Conservation (phyloP, 2,329 filamentous ascomycete species). For the Magnaporthiopsis poae region DNA sequence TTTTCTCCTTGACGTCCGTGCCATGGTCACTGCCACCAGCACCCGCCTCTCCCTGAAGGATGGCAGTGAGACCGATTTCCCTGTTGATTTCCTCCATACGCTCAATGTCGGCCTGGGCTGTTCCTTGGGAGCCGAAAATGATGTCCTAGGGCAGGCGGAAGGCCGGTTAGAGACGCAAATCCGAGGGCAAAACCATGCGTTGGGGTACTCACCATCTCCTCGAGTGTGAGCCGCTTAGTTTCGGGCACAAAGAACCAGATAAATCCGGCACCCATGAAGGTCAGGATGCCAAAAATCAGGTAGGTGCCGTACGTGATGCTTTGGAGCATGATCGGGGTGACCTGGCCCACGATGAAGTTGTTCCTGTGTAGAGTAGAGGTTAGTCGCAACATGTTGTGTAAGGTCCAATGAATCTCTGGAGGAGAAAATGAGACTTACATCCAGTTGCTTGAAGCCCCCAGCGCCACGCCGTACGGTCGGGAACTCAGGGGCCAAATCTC, state of each 20-base stretch:
- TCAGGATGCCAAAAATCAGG: slow-evolving; percentile 59
- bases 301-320: slow-evolving; percentile 61
- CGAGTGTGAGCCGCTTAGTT: slow-evolving; percentile 53
- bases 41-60: slow-evolving; percentile 19
- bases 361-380: slow-evolving; percentile 25
- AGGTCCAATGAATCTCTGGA: neutral
- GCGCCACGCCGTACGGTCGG: slow-evolving; percentile 59
- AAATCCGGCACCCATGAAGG: slow-evolving; percentile 49
- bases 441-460: slow-evolving; percentile 58
- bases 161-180: neutral
- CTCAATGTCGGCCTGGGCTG: slow-evolving; percentile 55
- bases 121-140: slow-evolving; percentile 57
- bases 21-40: neutral
- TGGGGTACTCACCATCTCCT: slow-evolving; percentile 44
- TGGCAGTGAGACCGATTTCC: slow-evolving; percentile 53
- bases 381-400: neutral
- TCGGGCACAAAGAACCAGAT: slow-evolving; percentile 57
- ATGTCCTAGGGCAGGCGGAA: slow-evolving; percentile 37
- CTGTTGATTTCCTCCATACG: slow-evolving; percentile 64
- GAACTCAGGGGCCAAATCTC: slow-evolving; percentile 66
- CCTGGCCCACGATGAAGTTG: slow-evolving; percentile 56
- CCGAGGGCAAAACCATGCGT: neutral
- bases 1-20: neutral
- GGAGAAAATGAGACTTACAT: slow-evolving; percentile 31
- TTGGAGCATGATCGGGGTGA: slow-evolving; percentile 58